Percentiles rank a stretch among this genome's conserved stretches.
Conservation (phyloP, 768 basidiomycete species). For the Boletellus ananiceps region DNA sequence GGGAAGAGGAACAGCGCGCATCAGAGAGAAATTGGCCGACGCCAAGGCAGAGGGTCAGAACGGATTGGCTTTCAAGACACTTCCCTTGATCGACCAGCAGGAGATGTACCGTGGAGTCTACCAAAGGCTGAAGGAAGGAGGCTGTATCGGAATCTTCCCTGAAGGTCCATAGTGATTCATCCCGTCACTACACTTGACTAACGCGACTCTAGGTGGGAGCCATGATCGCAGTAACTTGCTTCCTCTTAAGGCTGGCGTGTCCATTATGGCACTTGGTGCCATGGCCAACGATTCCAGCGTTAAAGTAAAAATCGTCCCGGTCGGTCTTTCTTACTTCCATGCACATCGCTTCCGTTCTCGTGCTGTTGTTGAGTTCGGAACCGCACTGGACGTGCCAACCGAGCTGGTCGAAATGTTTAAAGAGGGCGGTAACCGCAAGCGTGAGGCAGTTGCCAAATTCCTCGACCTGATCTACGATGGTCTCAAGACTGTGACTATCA, state of each 20-base stretch:
- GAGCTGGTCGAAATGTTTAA: constrained; percentile 90
- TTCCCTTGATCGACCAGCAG: constrained; percentile 90
- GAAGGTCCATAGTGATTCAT: constrained; percentile 62
- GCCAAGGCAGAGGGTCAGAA: constrained; percentile 46
- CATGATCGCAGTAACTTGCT: constrained; percentile 96
- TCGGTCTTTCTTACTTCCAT: constrained; percentile 73
- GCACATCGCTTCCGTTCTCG: constrained; percentile 89
- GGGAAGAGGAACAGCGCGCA: constrained; percentile 63
- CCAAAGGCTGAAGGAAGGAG: constrained; percentile 76
- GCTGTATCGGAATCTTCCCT: constrained; percentile 95
- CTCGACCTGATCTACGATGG: constrained; percentile 89
- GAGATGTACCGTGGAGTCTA: constrained; percentile 95
- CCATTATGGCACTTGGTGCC: constrained; percentile 96
- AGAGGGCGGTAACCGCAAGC: constrained; percentile 79
- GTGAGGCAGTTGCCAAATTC: constrained; percentile 85
- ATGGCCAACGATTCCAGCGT: constrained; percentile 88
- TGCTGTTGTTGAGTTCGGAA: constrained; percentile 95
- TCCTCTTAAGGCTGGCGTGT: constrained; percentile 95
- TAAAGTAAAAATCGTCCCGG: constrained; percentile 88
- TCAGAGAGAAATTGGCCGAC: constrained; percentile 66
- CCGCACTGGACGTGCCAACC: constrained; percentile 84
- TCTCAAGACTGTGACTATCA: constrained; percentile 91
- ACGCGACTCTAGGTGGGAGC: constrained; percentile 71
- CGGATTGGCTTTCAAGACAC: constrained; percentile 74
- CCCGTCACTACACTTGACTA: not conserved